Evolutionary conservation across 257 asterid genomes (phyloP).

Genomic region (Solanum habrochaites): DNA sequence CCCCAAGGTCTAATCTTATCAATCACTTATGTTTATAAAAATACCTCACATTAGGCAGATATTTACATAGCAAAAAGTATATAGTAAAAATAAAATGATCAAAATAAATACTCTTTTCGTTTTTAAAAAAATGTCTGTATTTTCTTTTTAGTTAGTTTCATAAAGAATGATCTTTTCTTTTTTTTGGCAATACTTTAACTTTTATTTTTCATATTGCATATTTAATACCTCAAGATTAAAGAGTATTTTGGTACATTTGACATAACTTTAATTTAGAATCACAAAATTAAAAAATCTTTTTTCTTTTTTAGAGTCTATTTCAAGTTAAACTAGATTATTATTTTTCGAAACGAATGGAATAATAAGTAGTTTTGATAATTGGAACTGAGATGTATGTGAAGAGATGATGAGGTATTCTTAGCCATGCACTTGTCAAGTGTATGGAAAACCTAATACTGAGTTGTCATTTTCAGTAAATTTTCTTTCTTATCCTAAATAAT

Average conservation of each 20-base stretch:
- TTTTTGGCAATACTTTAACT: fast-evolving
- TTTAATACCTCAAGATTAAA: fast-evolving
- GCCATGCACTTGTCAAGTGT: not conserved
- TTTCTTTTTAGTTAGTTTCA: too few species aligned
- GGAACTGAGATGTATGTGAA: not conserved
- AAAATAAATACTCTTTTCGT: not conserved
- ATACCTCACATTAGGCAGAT: not conserved
- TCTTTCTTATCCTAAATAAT: not conserved
- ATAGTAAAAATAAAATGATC: not conserved
- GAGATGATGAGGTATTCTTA: not conserved
- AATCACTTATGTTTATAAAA: not conserved
- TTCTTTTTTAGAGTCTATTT: too few species aligned
- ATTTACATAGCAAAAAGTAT: not conserved
- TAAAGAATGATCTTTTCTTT: too few species aligned
- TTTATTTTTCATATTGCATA: too few species aligned
- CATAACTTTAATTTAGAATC: too few species aligned
- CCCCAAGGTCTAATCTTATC: not conserved
- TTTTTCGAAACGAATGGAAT: too few species aligned
- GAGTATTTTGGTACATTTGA: fast-evolving
- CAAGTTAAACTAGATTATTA: fast-evolving
- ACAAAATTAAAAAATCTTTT: not conserved
- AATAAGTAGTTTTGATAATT: not conserved
- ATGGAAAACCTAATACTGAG: not conserved
- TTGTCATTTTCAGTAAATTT: not conserved
- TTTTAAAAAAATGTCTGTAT: too few species aligned